Base-by-base conservation (phyloP, 257 asterid species). In the Plantago elongata region DNA sequence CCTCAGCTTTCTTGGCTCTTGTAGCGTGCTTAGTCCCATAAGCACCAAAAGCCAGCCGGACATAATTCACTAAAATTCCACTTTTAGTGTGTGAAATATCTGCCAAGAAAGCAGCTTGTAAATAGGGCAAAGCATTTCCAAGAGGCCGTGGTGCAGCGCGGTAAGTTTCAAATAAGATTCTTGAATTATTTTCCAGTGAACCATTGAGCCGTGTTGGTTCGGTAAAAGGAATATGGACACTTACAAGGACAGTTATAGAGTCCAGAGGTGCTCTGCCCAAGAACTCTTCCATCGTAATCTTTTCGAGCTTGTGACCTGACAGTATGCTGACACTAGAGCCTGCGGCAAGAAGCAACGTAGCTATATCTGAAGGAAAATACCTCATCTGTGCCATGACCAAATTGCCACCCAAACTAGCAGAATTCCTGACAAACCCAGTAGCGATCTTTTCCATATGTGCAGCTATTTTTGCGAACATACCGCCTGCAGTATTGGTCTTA, bases 81-180 rank as follows among this genome's bases (percentile, higher is more conserved):
- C 57, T 57, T 67, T 57, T 15, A 51, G 51, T 48, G 68, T 17
- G 57, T 59, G 77, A 75, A 51, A 79, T 50, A 69, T 77, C 83
- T 11, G 81, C 87, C 63, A 78, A 74, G 76, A 84, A 83, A 45
- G 92, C 83, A 57, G 89, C 84, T 61, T 82, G 84, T 61, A 78
- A 60, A 74, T 84, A 84, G 22, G 95, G 87, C 73, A 86, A 69
- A 5, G 95, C 89, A 74, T 75, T 84, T 68, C 95, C 95, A 62
- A 78, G 69, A 34, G 84, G 95, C 64, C 89, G 71, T 13, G 92
- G 89, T 9, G 92, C 57, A 60, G 87, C 81, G 51, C 89, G 81
- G 54, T 76, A 84, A 17, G 83, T 75, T 69, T 80, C 83, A 70
- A 79, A 82, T 54, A 78, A 50, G 60, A 82, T 52, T 18, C 30